Evolutionary conservation across 345 rosid species (phyloP), one percentile per base, ranked within the genome.

Genomic region (Sonneratia caseolaris): DNA sequence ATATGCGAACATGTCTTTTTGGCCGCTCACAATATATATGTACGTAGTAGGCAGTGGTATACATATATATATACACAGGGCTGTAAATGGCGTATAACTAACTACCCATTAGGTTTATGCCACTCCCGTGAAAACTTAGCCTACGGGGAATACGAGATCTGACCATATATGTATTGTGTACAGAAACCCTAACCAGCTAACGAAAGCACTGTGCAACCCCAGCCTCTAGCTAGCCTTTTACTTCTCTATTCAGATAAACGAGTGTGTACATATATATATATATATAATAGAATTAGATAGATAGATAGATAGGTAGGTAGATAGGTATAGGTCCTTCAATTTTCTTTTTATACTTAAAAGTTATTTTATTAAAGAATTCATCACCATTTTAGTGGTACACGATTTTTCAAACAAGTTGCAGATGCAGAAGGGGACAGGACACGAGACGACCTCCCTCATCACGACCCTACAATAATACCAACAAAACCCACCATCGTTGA

Each of bases 321-420:
- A 27, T 27, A 27, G 32, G 32, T 27, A 27, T 27, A 27, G 32
- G 32, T 27, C 32, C 32, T 27, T 27, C 32, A 27, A 27, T 13
- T 4, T 1, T 0, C 15, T 15, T 4, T 19, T 53, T 53, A 16
- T 16, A 53, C 18, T 18, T 53, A 18, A 18, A 11, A 18, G 18
- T 1, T 8, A 18, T 19, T 53, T 40, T 8, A 40, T 4, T 4
- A 1, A 4, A 19, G 7, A 21, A n/a, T n/a, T 47, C 11, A 7
- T 57, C 9, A 4, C n/a, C 6, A 4, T n/a, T 18, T 8, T 8
- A n/a, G 32, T 4, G 35, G 64, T 9, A 22, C 32, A 22, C 64
- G 64, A 18, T 55, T 57, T 57, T 57, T 57, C 64, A 57, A 57
- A 22, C 64, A 57, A 57, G 64, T n/a, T 57, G 68, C 38, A 65